Evolutionary conservation across 805 yeast genomes (phyloP).

Genomic region (Ogataea parapolymorpha): DNA sequence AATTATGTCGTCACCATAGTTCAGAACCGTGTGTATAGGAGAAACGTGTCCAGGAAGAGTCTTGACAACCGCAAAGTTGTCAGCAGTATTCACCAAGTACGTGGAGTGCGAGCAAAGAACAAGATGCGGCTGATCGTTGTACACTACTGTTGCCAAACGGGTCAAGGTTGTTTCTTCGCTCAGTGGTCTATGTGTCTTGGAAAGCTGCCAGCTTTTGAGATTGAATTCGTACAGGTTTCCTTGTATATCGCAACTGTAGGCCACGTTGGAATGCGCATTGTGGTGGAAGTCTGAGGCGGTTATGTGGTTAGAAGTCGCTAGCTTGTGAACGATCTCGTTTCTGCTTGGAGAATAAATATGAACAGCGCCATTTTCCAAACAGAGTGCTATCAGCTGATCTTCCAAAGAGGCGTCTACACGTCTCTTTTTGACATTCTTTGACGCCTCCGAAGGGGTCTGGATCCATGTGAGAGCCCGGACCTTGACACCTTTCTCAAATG

Average conservation of each 20-base stretch:
- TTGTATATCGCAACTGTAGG: constrained; percentile 57
- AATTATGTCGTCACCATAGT: constrained; percentile 43
- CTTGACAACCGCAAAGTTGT: constrained; percentile 38
- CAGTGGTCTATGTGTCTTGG: constrained; percentile 41
- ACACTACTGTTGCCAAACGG: constrained; percentile 21
- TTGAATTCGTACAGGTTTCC: constrained; percentile 67
- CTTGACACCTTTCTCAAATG: constrained; percentile 48
- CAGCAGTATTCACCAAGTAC: constrained; percentile 44
- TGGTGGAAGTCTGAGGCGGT: constrained; percentile 43
- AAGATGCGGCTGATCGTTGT: constrained; percentile 38
- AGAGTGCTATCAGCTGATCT: constrained; percentile 52
- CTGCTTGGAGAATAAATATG: constrained; percentile 66
- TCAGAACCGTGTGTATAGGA: constrained; percentile 51
- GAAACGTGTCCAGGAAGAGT: constrained; percentile 77
- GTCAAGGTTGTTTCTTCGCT: constrained; percentile 25
- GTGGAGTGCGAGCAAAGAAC: constrained; percentile 68
- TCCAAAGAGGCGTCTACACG: constrained; percentile 30
- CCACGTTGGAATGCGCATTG: constrained; percentile 39
- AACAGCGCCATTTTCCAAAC: constrained; percentile 62
- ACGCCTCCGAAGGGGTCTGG: constrained; percentile 13
- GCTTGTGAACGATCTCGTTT: constrained; percentile 52
- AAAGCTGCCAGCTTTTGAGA: constrained; percentile 39
- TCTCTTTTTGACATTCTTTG: constrained; percentile 25
- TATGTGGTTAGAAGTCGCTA: constrained; percentile 29
- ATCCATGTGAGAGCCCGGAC: constrained; percentile 57